Evolutionary conservation across 148 eudicot genomes (phyloP).

Genomic region (Chenopodium berlandieri): DNA sequence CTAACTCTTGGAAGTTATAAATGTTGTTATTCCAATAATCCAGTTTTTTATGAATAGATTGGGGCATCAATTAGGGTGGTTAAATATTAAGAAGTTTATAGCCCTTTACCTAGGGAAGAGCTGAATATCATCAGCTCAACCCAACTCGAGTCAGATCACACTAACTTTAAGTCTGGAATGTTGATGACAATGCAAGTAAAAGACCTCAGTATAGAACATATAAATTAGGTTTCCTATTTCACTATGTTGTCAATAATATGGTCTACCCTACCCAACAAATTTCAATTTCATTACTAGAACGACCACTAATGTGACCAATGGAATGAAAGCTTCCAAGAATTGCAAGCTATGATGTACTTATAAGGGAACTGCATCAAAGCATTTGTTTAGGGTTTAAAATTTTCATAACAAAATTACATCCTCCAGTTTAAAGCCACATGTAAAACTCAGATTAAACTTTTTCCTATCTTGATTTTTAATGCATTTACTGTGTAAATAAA

Average conservation of each 20-base stretch:
- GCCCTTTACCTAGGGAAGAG: not conserved
- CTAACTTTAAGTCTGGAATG: not conserved
- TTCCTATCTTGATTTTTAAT: not conserved
- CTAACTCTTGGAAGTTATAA: conserved; percentile 3
- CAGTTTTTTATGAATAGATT: not conserved
- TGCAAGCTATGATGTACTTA: too few relatives aligned
- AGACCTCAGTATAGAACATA: too few relatives aligned
- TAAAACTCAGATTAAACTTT: not conserved
- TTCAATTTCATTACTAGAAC: too few relatives aligned
- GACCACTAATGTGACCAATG: too few relatives aligned
- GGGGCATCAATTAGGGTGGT: not conserved
- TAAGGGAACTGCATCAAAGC: conserved; percentile 63
- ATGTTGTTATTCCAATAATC: not conserved
- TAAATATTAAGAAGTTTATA: not conserved
- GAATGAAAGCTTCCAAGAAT: too few relatives aligned
- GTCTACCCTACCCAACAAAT: too few relatives aligned
- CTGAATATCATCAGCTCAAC: not conserved
- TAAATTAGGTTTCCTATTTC: too few relatives aligned
- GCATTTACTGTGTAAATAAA: not conserved
- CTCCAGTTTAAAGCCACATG: not conserved
- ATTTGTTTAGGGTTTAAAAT: not conserved
- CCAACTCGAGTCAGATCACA: not conserved
- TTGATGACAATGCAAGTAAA: too few relatives aligned
- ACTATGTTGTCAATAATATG: too few relatives aligned
- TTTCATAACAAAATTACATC: conserved; percentile 8